These are phyloP conservation scores for Phytophthora kernoviae DNA, from an alignment of 352 stramenopile genomes.

Conservation along the genomic window DNA sequence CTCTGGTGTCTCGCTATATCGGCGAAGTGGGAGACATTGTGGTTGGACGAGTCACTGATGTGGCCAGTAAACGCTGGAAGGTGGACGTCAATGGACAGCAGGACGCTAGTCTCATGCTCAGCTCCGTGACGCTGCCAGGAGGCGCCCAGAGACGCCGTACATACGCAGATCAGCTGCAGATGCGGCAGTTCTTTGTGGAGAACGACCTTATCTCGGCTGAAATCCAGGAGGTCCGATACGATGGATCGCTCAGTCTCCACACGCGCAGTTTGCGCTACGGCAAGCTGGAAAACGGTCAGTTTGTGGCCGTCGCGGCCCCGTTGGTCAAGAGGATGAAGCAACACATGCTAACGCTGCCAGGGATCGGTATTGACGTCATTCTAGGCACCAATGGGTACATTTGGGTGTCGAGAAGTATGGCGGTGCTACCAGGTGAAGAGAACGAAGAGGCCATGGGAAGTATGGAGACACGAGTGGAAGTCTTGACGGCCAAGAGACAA, in stretches of 20 bases:
- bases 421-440: conserved; percentile 51
- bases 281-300: conserved; percentile 95
- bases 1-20: conserved; percentile 90
- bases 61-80: conserved; percentile 95
- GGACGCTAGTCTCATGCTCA: conserved; percentile 91
- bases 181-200: conserved; percentile 95
- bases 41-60: conserved; percentile 94
- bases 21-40: conserved; percentile 97
- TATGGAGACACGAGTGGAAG: conserved; percentile 88
- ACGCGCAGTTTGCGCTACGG: conserved; percentile 95
- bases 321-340: conserved; percentile 95
- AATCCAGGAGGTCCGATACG: conserved; percentile 87
- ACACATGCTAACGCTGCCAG: conserved; percentile 91
- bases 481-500: conserved; percentile 91
- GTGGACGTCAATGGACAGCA: conserved; percentile 92
- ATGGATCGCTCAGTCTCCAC: conserved; percentile 94
- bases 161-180: conserved; percentile 97
- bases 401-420: conserved; percentile 93
- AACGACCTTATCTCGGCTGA: conserved; percentile 96
- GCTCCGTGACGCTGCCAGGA: conserved; percentile 94
- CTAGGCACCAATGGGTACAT: conserved; percentile 95
- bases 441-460: conserved; percentile 57
- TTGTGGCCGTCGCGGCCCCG: conserved; percentile 87
- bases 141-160: conserved; percentile 96
- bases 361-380: conserved; percentile 89